Base-by-base conservation (phyloP, 805 yeast genomes). In the Saccharomycopsis synnaedendra region DNA sequence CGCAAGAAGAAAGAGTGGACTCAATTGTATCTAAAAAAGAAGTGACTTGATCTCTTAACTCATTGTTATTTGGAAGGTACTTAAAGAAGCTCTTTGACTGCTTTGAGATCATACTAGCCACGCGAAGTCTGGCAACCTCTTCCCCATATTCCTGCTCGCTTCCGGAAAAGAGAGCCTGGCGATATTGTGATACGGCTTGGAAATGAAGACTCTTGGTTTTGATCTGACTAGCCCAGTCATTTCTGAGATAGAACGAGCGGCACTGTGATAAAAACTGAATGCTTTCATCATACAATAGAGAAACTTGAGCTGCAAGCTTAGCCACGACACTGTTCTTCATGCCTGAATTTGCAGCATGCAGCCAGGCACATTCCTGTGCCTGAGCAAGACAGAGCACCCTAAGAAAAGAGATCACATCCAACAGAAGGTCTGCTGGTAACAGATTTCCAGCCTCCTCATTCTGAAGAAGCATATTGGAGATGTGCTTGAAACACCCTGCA, bases 301-400 rank as follows among this genome's bases (percentile, higher is more conserved):
- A 67, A 0, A 78, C 81, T 56, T 81, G 86, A 4, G 68, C 61
- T 0, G 95, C 74, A 41, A 89, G 63, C 55, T 78, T 75, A 0
- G 93, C 72, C 3, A 88, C 63, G 3, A 78, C 65, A 0, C 81
- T 65, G 57, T 83, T 78, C 55, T 79, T 82, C 56, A 76, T 57
- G 8, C 68, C 65, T 11, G 64, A 60, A 37, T 64, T 60, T 0
- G 69, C 62, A 0, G 95, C 87, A 56, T 80, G 80, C 43, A 74
- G 78, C 96, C 96, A 88, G 44, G 82, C 77, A 8, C 78, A 71
- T 58, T 89, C 96, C 62, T 88, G 96, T 0, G 95, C 93, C 57
- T 86, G 95, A 0, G 95, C 93, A 38, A 84, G 58, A 75, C 76
- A 75, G 35, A 87, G 57, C 8, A 60, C 55, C 36, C 70, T 63